Percentiles rank a stretch among this genome's conserved stretches.
phyloP scores from a whole-genome alignment of 805 yeast genomes.

The Zygosaccharomyces kombuchaensis region DNA sequence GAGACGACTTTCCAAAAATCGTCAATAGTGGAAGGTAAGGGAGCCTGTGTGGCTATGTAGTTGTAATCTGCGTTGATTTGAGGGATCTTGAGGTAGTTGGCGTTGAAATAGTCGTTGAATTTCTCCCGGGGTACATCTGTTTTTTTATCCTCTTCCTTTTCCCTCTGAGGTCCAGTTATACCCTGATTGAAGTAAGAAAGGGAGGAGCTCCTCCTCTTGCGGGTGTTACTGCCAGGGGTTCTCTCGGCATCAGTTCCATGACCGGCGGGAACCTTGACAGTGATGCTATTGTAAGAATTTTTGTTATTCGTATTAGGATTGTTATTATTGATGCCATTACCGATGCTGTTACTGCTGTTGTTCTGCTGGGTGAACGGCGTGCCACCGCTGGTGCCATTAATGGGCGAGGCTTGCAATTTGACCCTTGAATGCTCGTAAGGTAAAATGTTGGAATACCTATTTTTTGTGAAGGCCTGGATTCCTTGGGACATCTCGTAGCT shows the following conservation, averaged over 20 bases:
- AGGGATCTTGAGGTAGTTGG: slow-evolving; percentile 57
- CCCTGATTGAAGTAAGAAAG: slow-evolving; percentile 9
- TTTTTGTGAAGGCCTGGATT: slow-evolving; percentile 71
- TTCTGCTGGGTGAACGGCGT: slow-evolving; percentile 6
- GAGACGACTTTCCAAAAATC: slow-evolving; percentile 88
- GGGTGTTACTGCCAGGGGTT: slow-evolving; percentile 1
- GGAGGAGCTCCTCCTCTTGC: slow-evolving; percentile 12
- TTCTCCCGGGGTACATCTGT: slow-evolving; percentile 12
- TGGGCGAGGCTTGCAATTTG: slow-evolving; percentile 36
- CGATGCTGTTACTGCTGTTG: neutral
- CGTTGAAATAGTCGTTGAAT: slow-evolving; percentile 70
- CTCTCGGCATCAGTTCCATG: neutral
- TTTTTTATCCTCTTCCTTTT: neutral
- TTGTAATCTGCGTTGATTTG: slow-evolving; percentile 38
- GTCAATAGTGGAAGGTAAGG: slow-evolving; percentile 66
- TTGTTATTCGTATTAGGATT: slow-evolving; percentile 28
- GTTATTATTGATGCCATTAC: slow-evolving; percentile 10
- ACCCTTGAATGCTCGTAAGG: slow-evolving; percentile 86
- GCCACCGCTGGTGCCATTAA: slow-evolving; percentile 13
- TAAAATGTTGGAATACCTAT: slow-evolving; percentile 80
- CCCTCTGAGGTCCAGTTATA: neutral
- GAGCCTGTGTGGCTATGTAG: slow-evolving; percentile 90
- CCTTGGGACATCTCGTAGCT: slow-evolving; percentile 55
- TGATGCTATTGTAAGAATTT: neutral
- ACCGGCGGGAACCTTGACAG: slow-evolving; percentile 2